phyloP scores from a whole-genome alignment of 345 rosid genomes.

The Populus ilicifolia region DNA sequence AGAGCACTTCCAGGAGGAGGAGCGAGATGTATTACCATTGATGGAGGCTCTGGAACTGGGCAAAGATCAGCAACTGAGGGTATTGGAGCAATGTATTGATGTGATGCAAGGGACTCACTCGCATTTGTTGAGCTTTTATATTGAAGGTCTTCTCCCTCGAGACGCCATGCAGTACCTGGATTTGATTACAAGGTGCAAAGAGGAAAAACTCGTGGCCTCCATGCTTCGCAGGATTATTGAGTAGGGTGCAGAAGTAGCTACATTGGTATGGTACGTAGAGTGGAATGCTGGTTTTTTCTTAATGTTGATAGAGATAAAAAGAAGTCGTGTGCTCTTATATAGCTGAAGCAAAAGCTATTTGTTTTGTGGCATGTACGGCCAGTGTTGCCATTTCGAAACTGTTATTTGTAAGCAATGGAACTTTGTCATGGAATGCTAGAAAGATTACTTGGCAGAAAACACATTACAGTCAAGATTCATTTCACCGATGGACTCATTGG shows the following conservation, averaged over 20 bases:
- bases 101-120: constrained; percentile 61
- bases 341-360: not conserved
- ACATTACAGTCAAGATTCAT: no score
- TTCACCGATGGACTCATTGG: no score
- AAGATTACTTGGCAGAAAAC: no score
- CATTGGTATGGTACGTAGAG: no score
- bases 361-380: not conserved
- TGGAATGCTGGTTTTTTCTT: not conserved
- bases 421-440: no score
- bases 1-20: constrained; percentile 63
- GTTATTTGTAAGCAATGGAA: not conserved
- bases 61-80: constrained; percentile 41
- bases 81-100: constrained; percentile 46
- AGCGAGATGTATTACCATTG: constrained; percentile 54
- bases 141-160: constrained; percentile 53
- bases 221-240: constrained; percentile 11
- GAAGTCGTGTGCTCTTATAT: not conserved
- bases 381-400: not conserved
- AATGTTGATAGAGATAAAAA: not conserved
- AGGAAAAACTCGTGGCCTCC: constrained; percentile 17
- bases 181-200: constrained; percentile 40
- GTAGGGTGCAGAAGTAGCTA: not conserved
- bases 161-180: constrained; percentile 66
- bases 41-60: constrained; percentile 61
- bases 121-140: constrained; percentile 39